These are phyloP conservation scores for Candida vartiovaarae DNA, from an alignment of 805 yeast genomes.

Conservation along the genomic window DNA sequence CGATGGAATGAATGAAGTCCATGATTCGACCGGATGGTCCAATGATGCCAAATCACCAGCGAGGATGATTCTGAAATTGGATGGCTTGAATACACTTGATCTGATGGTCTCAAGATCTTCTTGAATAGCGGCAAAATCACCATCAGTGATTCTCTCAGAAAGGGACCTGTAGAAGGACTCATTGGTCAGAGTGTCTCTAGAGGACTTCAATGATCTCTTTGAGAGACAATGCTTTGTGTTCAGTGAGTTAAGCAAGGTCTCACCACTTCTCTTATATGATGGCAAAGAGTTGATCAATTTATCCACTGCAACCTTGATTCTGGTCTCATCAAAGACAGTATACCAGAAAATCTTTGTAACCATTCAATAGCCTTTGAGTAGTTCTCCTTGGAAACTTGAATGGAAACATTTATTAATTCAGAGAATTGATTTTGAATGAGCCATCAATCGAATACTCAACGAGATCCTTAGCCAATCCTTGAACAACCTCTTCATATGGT, in stretches of 20 bases:
- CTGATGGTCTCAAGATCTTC: conserved; percentile 46
- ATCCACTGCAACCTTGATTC: conserved; percentile 54
- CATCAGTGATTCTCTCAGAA: conserved; percentile 44
- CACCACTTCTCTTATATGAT: conserved; percentile 35
- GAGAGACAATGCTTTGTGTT: conserved; percentile 45
- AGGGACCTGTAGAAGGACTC: conserved; percentile 50
- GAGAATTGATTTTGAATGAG: conserved; percentile 56
- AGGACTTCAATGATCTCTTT: conserved; percentile 55
- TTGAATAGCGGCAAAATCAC: conserved; percentile 41
- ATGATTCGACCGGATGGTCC: conserved; percentile 48
- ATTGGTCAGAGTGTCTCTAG: conserved; percentile 57
- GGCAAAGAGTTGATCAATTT: conserved; percentile 34
- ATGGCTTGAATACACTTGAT: conserved; percentile 42
- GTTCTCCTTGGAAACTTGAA: conserved; percentile 54
- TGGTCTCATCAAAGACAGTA: conserved; percentile 62
- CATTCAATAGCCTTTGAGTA: conserved; percentile 70
- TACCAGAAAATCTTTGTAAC: conserved; percentile 59
- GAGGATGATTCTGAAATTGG: conserved; percentile 61
- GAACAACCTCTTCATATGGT: conserved; percentile 72
- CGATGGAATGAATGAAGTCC: conserved; percentile 34
- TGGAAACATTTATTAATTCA: conserved; percentile 56
- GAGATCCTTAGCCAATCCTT: conserved; percentile 66
- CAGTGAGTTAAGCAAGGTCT: conserved; percentile 57
- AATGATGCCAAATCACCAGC: conserved; percentile 59
- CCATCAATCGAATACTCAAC: conserved; percentile 48